Conservation (phyloP, 2,329 filamentous ascomycete genomes). For the Fusarium odoratissimum region DNA sequence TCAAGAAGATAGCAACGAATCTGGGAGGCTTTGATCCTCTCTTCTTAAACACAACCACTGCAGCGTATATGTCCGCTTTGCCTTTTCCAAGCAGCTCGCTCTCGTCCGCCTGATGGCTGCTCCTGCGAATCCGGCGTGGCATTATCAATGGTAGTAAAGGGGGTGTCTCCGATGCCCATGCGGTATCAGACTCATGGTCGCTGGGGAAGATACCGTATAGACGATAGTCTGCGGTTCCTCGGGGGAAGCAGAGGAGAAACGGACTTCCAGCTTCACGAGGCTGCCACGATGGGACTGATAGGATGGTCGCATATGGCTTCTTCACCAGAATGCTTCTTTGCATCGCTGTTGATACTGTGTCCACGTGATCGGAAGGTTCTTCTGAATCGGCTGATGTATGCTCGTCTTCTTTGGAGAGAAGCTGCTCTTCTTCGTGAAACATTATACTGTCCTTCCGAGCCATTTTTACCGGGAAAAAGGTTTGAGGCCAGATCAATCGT, state of each 20-base stretch:
- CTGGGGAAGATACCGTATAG: neutral
- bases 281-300: neutral
- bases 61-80: neutral
- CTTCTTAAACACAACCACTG: neutral
- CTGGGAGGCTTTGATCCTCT: accelerated
- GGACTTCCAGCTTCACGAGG: neutral
- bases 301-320: neutral
- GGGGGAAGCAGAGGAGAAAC: neutral
- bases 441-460: neutral
- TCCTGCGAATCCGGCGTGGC: neutral
- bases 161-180: neutral
- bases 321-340: neutral
- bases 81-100: too few relatives aligned
- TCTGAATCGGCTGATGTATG: too few relatives aligned
- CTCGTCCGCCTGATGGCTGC: accelerated
- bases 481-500: neutral
- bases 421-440: neutral
- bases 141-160: neutral
- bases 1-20: neutral
- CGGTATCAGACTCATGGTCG: accelerated
- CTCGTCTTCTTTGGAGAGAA: neutral
- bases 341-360: neutral
- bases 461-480: neutral
- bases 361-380: neutral
- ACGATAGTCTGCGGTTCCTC: neutral